Percentiles rank a stretch among this genome's conserved stretches.
These are phyloP conservation scores for Jasminum sambac DNA, from an alignment of 257 asterid species.

Conservation along the genomic window DNA sequence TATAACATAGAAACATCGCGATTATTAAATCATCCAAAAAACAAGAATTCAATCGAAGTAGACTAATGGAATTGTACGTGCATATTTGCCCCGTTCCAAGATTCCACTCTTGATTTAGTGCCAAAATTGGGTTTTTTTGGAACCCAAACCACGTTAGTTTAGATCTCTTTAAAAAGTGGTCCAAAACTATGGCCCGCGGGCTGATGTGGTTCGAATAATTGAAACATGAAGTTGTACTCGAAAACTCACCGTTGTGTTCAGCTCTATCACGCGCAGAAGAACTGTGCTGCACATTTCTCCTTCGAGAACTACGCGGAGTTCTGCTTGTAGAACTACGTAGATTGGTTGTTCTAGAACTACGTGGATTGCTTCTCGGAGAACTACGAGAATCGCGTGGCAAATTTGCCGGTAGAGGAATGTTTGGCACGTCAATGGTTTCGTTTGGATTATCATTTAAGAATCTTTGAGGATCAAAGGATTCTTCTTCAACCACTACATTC, in stretches of 20 bases:
- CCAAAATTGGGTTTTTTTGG: no score
- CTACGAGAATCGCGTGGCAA: no score
- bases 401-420: no score
- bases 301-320: no score
- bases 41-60: conserved; percentile 3
- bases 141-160: no score
- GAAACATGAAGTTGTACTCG: conserved; percentile 3
- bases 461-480: conserved; percentile 23
- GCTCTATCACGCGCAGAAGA: conserved; percentile 9
- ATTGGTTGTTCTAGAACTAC: no score
- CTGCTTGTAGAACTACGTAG: no score
- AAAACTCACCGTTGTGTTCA: conserved; percentile 32
- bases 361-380: no score
- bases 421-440: conserved; percentile 6
- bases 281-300: not conserved
- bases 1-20: conserved; percentile 18
- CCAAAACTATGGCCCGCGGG: no score
- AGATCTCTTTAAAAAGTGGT: no score
- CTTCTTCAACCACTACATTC: conserved; percentile 16
- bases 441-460: conserved; percentile 31
- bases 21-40: not conserved
- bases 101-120: no score
- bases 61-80: not conserved
- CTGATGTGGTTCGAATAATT: not conserved
- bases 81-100: no score